Evolutionary conservation across 139 green algal species (phyloP), one percentile per base, ranked within the genome.

Genomic region (Chlamydomonas sphaeroides): DNA sequence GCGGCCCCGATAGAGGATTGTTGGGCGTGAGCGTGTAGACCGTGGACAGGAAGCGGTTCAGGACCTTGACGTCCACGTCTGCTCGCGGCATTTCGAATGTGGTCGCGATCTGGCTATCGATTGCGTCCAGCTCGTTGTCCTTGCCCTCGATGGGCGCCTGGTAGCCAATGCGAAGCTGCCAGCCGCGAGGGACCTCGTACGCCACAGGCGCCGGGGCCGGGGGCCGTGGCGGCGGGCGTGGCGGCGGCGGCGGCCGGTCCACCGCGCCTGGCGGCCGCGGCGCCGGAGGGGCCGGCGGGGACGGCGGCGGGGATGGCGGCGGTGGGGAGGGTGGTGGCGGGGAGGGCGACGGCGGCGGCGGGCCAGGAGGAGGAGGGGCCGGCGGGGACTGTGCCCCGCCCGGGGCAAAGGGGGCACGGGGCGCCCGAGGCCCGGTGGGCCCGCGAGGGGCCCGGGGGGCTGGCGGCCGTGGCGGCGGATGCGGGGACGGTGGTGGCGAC

Each of bases 11-110:
- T 3, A 6, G 17, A 3, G 41, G 62, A 28, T n/a, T 3, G n/a
- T 62, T 10, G 10, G 42, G 75, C 15, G 57, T 45, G 7, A 82
- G 75, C 42, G 35, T 67, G 67, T 85, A 85, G 26, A 85, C 68
- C 3, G 53, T 28, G 15, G 79, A 42, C 18, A 77, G 38, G 68
- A 71, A 85, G 36, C 61, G 53, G 5, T 5, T 17, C 0, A 23
- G 26, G 6, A 79, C 15, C 5, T 30, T 63, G 17, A 45, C 41
- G 59, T 78, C 57, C 5, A 85, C 41, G 32, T 78, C 53, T 0
- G 39, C 56, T n/a, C 20, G 32, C 2, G 56, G 79, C 25, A 77
- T 78, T n/a, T 11, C 15, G 41, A 77, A 39, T 5, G 65, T 39
- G 1, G 28, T 6, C 4, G 56, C 38, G 39, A 68, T 71, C 28